Conservation (phyloP, 2,329 filamentous ascomycete species). For the Fusarium pininemorale region DNA sequence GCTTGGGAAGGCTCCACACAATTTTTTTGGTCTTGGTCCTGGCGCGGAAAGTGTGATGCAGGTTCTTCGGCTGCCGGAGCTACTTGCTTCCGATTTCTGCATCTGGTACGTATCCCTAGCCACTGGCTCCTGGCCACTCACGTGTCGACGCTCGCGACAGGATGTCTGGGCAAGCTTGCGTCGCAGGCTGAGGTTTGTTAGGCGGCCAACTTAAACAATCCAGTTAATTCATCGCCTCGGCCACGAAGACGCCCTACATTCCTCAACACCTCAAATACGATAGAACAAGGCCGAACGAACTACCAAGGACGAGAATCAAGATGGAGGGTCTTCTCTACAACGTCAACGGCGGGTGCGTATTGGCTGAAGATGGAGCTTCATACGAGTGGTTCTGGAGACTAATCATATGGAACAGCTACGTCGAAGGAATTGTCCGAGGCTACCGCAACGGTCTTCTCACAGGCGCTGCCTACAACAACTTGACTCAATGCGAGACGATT, state of each 20-base stretch:
- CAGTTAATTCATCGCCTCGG: conserved; percentile 27
- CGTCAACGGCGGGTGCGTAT: conserved; percentile 83
- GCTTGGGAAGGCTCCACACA: conserved; percentile 50
- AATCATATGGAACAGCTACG: conserved; percentile 70
- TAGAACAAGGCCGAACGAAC: not conserved
- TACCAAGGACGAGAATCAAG: conserved; percentile 37
- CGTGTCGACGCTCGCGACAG: conserved; percentile 36
- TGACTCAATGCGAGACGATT: conserved; percentile 97
- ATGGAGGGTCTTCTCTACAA: conserved; percentile 98
- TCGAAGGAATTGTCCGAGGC: conserved; percentile 96
- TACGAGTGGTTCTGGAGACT: conserved; percentile 41
- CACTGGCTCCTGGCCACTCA: conserved; percentile 38
- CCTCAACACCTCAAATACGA: conserved; percentile 1
- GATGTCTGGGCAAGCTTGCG: conserved; percentile 33
- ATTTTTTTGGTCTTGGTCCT: conserved; percentile 49
- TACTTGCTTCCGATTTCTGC: conserved; percentile 39
- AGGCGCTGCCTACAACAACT: conserved; percentile 88
- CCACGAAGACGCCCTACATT: conserved; percentile 17
- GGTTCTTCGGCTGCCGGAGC: conserved; percentile 36
- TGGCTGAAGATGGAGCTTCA: conserved; percentile 10
- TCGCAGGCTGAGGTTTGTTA: conserved; percentile 40
- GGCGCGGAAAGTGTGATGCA: conserved; percentile 43
- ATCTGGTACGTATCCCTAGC: conserved; percentile 17
- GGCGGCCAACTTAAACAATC: conserved; percentile 40
- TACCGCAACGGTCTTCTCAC: conserved; percentile 96